Evolutionary conservation across 2,329 filamentous ascomycete genomes (phyloP).

Genomic region (Paraconiothyrium brasiliense): DNA sequence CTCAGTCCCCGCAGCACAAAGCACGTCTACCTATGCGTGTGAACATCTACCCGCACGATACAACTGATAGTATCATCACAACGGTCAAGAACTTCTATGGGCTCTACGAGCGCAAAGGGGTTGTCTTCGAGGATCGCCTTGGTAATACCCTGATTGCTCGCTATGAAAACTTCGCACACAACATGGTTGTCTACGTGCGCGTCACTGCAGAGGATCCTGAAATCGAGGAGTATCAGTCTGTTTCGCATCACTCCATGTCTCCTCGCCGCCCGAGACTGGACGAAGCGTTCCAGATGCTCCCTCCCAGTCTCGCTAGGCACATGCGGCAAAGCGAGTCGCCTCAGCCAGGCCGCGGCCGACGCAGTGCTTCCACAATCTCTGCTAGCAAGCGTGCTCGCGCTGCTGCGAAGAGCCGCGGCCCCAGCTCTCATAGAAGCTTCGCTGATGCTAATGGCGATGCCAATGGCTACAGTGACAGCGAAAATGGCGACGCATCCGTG

Average conservation of each 20-base stretch:
- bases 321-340: constrained; percentile 80
- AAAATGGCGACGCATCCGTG: constrained; percentile 79
- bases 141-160: constrained; percentile 92
- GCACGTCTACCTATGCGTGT: constrained; percentile 85
- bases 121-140: constrained; percentile 92
- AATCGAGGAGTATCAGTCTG: constrained; percentile 57
- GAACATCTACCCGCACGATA: constrained; percentile 94
- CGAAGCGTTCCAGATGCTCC: constrained; percentile 71
- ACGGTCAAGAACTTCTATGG: constrained; percentile 99
- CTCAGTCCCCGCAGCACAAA: constrained; percentile 72
- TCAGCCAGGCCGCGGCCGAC: constrained; percentile 71
- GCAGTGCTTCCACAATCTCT: constrained; percentile 82
- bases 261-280: constrained; percentile 67
- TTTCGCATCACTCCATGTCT: constrained; percentile 59
- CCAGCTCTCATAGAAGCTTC: constrained; percentile 65
- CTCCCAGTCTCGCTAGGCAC: constrained; percentile 69
- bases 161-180: constrained; percentile 93
- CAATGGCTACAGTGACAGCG: constrained; percentile 86
- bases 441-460: constrained; percentile 70
- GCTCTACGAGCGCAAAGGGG: constrained; percentile 83
- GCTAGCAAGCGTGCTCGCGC: constrained; percentile 68
- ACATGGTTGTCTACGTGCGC: constrained; percentile 93
- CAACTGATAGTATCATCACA: constrained; percentile 95
- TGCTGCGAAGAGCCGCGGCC: constrained; percentile 71
- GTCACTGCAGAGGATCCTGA: constrained; percentile 71